Conservation (phyloP, 352 stramenopile genomes). For the Pythium phragmiticola region DNA sequence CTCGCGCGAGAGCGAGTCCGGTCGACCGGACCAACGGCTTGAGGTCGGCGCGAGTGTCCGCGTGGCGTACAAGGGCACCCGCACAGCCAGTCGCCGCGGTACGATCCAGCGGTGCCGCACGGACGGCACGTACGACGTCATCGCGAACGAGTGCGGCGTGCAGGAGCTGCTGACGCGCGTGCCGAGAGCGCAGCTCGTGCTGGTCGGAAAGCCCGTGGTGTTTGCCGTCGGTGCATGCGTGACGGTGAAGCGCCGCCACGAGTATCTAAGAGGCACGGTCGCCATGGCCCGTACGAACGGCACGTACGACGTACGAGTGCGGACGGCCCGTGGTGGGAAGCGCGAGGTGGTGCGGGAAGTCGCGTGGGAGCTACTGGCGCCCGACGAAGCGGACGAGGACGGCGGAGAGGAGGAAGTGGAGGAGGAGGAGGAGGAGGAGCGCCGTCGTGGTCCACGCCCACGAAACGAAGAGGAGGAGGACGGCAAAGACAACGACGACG, state of each 20-base stretch:
- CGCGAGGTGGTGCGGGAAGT: constrained; percentile 34
- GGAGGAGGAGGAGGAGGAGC: constrained; percentile 20
- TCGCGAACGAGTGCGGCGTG: constrained; percentile 46
- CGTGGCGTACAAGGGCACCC: constrained; percentile 52
- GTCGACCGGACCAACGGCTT: constrained; percentile 4
- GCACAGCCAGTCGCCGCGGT: constrained; percentile 36
- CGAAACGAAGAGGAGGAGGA: constrained; percentile 17
- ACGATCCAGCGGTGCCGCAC: constrained; percentile 53
- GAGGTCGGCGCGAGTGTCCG: constrained; percentile 35
- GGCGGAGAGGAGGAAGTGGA: constrained; percentile 17
- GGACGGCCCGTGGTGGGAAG: not conserved
- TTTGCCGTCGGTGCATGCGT: constrained; percentile 42
- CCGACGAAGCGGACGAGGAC: constrained; percentile 36
- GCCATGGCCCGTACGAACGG: constrained; percentile 41
- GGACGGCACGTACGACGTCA: constrained; percentile 63
- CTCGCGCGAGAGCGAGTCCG: not conserved
- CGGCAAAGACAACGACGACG: constrained; percentile 20
- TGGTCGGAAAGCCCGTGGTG: constrained; percentile 29
- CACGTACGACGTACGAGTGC: constrained; percentile 45
- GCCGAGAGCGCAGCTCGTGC: constrained; percentile 25
- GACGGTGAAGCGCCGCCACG: constrained; percentile 51
- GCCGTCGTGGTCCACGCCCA: not conserved
- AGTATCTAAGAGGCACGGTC: constrained; percentile 55
- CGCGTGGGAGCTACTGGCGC: constrained; percentile 42
- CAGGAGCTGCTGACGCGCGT: constrained; percentile 45